Evolutionary conservation across 1,139 yeast genomes (phyloP).

Genomic region (Diutina ranongensis): DNA sequence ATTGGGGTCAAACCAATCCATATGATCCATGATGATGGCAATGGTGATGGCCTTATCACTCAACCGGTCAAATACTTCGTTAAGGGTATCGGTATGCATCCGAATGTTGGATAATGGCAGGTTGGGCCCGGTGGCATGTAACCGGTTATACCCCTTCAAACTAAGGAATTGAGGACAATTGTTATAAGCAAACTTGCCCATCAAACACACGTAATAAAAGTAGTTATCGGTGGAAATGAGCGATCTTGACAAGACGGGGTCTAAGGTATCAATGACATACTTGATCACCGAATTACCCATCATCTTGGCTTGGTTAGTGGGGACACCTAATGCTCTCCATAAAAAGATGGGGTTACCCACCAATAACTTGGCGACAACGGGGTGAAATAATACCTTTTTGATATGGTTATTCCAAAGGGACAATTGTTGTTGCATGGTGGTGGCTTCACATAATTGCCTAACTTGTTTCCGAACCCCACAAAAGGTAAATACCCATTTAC

Average conservation of each 20-base stretch:
- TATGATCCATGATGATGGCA: constrained; percentile 82
- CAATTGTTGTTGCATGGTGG: constrained; percentile 49
- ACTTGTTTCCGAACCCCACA: constrained; percentile 45
- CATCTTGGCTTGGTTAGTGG: constrained; percentile 71
- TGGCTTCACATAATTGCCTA: constrained; percentile 44
- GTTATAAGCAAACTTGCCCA: constrained; percentile 45
- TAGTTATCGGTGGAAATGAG: constrained; percentile 63
- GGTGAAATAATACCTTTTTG: constrained; percentile 62
- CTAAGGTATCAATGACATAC: constrained; percentile 68
- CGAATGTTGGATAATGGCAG: constrained; percentile 55
- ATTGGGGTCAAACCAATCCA: constrained; percentile 78
- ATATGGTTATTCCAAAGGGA: constrained; percentile 50
- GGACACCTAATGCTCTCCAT: constrained; percentile 85
- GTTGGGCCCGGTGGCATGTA: constrained; percentile 23
- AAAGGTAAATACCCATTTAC: constrained; percentile 44
- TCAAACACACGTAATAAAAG: constrained; percentile 61
- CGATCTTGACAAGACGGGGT: constrained; percentile 56
- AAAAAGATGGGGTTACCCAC: constrained; percentile 74
- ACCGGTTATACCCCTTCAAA: constrained; percentile 39
- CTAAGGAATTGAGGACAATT: constrained; percentile 76
- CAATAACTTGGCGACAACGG: constrained; percentile 51
- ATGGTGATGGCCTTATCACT: constrained; percentile 53
- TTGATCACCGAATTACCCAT: constrained; percentile 62
- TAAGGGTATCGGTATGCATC: constrained; percentile 68
- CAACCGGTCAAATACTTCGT: constrained; percentile 62